phyloP scores from a whole-genome alignment of 495 filamentous ascomycete genomes.

The Chaetomidium leptoderma region DNA sequence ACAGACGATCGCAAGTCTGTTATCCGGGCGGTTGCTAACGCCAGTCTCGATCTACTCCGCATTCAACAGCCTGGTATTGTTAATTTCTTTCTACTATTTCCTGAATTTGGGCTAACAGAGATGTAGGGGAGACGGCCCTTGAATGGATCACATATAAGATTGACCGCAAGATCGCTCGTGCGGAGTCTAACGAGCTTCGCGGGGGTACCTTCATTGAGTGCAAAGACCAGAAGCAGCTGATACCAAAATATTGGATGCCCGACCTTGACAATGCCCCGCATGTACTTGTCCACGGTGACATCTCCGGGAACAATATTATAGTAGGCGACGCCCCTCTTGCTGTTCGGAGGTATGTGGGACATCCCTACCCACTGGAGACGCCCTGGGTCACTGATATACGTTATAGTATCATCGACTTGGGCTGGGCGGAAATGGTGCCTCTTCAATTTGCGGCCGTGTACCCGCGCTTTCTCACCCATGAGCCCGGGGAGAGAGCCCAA shows the following conservation, averaged over 20 bases:
- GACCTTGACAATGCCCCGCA: background rate
- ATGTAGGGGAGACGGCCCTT: background rate
- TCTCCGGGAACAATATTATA: constrained; percentile 4
- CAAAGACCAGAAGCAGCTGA: constrained; percentile 3
- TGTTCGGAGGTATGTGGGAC: background rate
- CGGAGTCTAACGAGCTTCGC: background rate
- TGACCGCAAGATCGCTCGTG: constrained; percentile 4
- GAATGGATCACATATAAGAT: constrained; percentile 3
- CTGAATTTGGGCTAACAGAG: background rate
- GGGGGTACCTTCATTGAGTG: background rate
- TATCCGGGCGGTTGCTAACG: background rate
- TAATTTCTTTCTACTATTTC: background rate
- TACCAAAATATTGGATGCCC: constrained; percentile 4
- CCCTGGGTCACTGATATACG: background rate
- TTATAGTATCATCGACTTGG: constrained; percentile 1
- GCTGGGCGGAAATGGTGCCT: constrained; percentile 3
- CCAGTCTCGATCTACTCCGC: constrained; percentile 4
- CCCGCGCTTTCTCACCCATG: constrained; percentile 3
- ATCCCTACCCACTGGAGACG: background rate
- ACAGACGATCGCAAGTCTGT: background rate
- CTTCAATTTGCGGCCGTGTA: constrained; percentile 3
- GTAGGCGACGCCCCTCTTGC: background rate
- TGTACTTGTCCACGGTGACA: background rate
- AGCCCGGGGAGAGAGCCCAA: background rate
- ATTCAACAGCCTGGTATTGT: constrained; percentile 1